Evolutionary conservation across 1,284 basidiomycete genomes (phyloP).

Genomic region (Tilletia setariae): DNA sequence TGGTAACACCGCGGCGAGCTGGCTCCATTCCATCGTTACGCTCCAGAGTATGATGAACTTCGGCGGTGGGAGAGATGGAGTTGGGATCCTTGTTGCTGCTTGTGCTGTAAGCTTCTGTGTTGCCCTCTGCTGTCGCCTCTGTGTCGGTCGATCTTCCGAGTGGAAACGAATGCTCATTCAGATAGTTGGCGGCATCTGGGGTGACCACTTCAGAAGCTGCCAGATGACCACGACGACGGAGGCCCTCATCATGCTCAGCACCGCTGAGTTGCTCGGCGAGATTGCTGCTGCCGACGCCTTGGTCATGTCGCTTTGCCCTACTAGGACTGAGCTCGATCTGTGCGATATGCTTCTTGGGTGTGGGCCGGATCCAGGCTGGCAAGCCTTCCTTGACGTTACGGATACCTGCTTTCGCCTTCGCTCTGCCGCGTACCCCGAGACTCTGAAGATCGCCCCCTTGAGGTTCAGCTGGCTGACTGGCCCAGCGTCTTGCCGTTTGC

Average conservation of each 20-base stretch:
- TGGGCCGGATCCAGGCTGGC: background rate
- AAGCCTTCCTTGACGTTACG: background rate
- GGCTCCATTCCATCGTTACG: background rate
- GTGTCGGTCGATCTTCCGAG: background rate
- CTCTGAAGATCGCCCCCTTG: background rate
- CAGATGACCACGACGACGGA: background rate
- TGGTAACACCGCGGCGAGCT: background rate
- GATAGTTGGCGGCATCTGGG: background rate
- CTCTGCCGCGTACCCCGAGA: background rate
- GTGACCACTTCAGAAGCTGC: background rate
- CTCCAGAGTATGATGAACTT: too few species aligned
- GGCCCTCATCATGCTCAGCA: conserved; percentile 1
- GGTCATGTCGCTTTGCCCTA: background rate
- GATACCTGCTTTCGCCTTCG: background rate
- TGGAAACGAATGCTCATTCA: background rate
- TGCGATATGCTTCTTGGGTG: background rate
- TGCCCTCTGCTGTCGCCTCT: background rate
- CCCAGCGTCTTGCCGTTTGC: too few species aligned
- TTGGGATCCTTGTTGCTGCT: background rate
- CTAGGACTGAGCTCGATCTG: conserved; percentile 10
- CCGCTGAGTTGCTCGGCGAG: background rate
- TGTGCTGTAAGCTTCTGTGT: background rate
- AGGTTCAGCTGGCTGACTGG: too few species aligned
- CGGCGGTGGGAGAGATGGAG: too few species aligned
- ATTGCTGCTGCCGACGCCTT: background rate